These are phyloP conservation scores for Paralagenidium karlingii DNA, from an alignment of 352 stramenopile species.

Conservation along the genomic window DNA sequence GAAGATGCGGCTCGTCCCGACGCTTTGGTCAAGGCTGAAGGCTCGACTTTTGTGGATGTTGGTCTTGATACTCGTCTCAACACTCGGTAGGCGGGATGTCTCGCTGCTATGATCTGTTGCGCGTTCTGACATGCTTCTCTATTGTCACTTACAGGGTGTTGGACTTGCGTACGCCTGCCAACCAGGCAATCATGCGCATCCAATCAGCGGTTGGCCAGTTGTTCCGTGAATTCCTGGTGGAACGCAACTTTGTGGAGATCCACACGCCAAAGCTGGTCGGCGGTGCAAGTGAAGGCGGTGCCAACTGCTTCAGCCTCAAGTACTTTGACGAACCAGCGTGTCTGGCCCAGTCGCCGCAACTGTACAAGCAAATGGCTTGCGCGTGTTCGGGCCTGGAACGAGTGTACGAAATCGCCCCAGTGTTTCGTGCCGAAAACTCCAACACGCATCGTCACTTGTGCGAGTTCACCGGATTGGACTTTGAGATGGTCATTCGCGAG, in stretches of 20 bases:
- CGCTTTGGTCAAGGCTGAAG: constrained; percentile 62
- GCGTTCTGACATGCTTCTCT: not conserved
- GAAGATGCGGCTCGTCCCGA: constrained; percentile 91
- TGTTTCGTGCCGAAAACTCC: constrained; percentile 99
- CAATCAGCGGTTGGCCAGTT: constrained; percentile 93
- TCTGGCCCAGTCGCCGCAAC: constrained; percentile 94
- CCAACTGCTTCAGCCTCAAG: constrained; percentile 97
- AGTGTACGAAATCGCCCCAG: constrained; percentile 98
- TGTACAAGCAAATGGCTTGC: constrained; percentile 99
- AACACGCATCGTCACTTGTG: constrained; percentile 99
- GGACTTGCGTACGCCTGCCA: constrained; percentile 96
- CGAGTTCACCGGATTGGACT: constrained; percentile 99
- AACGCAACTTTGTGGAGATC: constrained; percentile 97
- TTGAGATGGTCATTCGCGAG: constrained; percentile 99
- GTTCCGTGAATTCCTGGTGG: constrained; percentile 95
- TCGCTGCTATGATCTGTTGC: not conserved
- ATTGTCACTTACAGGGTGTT: no score
- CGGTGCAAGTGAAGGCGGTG: constrained; percentile 94
- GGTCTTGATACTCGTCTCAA: constrained; percentile 91
- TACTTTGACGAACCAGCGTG: constrained; percentile 98
- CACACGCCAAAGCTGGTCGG: constrained; percentile 98
- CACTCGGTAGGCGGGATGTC: constrained; percentile 70
- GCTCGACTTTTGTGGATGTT: constrained; percentile 78
- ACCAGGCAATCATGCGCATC: constrained; percentile 98
- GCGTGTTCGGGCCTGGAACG: constrained; percentile 96